Base-by-base conservation (phyloP, 2,329 filamentous ascomycete genomes). In the Ophiosphaerella korrae region DNA sequence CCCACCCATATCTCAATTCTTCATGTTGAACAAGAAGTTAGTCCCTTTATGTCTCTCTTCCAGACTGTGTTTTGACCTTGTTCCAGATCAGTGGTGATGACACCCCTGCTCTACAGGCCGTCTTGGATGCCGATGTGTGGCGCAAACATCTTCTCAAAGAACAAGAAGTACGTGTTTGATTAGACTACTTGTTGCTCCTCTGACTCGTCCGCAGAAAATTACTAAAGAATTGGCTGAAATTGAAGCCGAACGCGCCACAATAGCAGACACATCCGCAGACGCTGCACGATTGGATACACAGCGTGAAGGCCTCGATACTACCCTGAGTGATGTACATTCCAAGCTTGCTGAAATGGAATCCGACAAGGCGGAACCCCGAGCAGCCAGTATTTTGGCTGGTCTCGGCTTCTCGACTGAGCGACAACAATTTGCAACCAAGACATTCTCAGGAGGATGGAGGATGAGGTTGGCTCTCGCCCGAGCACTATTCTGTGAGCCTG, bases 311-410 rank as follows among this genome's bases (percentile, higher is more conserved):
- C 85, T 96, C 45, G 94, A 99, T 71, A 87, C 87, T 55, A 96
- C 94, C 34, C 82, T 99, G 39, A 91, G 88, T 61, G 94, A 99
- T 69, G 87, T 99, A 43, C 92, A 99, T 71, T 75, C 82, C 52
- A 99, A 99, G 75, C 82, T 99, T 52, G 85, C 92, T 16, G 94
- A 99, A 76, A 99, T 99, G 94, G 94, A 99, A 71, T 97, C 94
- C 0, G 94, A 99, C 79, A 97, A 97, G 78, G 94, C 94, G 51
- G 94, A 99, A 71, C 89, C 94, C 58, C 84, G 94, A 70, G 94
- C 94, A 40, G 94, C 94, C 43, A 97, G 90, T 75, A 99, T 99
- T 70, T 82, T 99, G 45, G 93, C 94, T 52, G 94, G 94, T 84
- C 86, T 99, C 51, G 94, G 94, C 64, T 99, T 99, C 83, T 97